Evolutionary conservation across 108 stramenopile species (phyloP).

Genomic region (Fistulifera solaris): DNA sequence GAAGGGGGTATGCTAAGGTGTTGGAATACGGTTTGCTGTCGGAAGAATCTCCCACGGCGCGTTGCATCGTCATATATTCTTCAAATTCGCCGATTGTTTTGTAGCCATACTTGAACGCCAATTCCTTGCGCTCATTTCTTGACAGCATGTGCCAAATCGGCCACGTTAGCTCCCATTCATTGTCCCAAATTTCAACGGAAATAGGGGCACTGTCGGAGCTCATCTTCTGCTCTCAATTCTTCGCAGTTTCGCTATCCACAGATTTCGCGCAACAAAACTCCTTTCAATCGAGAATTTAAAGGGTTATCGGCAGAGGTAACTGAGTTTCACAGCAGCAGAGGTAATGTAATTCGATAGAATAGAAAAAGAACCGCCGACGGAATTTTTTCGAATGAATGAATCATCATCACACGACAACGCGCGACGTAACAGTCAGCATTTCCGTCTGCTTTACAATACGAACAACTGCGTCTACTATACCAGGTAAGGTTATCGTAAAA

Average conservation of each 20-base stretch:
- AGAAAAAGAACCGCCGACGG: too few relatives aligned
- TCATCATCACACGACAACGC: too few relatives aligned
- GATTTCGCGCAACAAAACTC: not conserved
- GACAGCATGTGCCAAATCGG: slow-evolving; percentile 82
- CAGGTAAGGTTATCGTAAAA: too few relatives aligned
- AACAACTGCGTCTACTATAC: too few relatives aligned
- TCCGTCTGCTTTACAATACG: too few relatives aligned
- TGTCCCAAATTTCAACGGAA: slow-evolving; percentile 8
- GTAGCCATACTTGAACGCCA: slow-evolving; percentile 59
- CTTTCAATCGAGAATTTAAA: not conserved
- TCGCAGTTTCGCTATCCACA: not conserved
- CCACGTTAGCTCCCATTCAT: slow-evolving; percentile 62
- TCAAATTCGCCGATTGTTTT: slow-evolving; percentile 81
- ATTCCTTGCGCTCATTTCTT: slow-evolving; percentile 46
- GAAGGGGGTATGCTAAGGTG: not conserved
- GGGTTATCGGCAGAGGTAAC: too few relatives aligned
- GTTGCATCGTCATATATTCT: slow-evolving; percentile 52
- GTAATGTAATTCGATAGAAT: too few relatives aligned
- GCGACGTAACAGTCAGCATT: too few relatives aligned
- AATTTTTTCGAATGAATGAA: too few relatives aligned
- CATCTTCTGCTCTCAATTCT: too few relatives aligned
- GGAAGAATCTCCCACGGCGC: slow-evolving; percentile 27
- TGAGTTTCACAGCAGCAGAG: too few relatives aligned
- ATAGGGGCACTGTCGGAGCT: not conserved
- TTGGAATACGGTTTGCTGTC: slow-evolving; percentile 3